These are phyloP conservation scores for Kodamaea jinghongensis DNA, from an alignment of 805 yeast genomes.

Conservation along the genomic window DNA sequence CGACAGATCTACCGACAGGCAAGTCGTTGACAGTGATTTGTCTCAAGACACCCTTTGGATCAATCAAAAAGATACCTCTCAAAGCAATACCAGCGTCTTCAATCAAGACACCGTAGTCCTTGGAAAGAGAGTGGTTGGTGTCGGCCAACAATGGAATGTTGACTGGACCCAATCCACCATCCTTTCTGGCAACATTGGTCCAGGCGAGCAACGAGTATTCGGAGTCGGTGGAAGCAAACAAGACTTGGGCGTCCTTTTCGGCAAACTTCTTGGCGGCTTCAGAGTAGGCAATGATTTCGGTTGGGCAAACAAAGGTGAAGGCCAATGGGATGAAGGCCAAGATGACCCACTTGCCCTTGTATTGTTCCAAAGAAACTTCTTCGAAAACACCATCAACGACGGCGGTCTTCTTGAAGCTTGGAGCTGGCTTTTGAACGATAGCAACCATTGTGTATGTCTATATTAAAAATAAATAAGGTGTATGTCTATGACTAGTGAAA, in stretches of 20 bases:
- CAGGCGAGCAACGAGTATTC: constrained; percentile 97
- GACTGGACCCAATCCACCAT: constrained; percentile 97
- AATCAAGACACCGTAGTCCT: constrained; percentile 95
- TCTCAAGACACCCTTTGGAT: constrained; percentile 92
- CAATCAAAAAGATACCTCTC: constrained; percentile 97
- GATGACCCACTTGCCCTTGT: constrained; percentile 97
- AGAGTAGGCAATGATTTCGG: constrained; percentile 98
- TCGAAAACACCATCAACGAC: constrained; percentile 95
- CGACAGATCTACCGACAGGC: constrained; percentile 99
- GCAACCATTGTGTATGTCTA: constrained; percentile 64
- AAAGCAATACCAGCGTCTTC: constrained; percentile 96
- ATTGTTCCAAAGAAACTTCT: constrained; percentile 90
- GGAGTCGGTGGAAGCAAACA: constrained; percentile 97
- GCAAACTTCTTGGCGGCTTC: constrained; percentile 90
- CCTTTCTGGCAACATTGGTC: constrained; percentile 95
- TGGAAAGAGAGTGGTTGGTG: constrained; percentile 92
- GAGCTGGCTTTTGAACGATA: constrained; percentile 92
- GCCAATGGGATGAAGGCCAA: constrained; percentile 98
- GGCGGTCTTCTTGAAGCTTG: constrained; percentile 93
- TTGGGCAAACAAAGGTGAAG: constrained; percentile 99
- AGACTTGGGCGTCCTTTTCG: constrained; percentile 81
- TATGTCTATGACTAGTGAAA: too few species aligned
- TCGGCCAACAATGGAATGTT: constrained; percentile 94
- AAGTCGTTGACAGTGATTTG: constrained; percentile 97
- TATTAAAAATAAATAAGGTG: not conserved